Evolutionary conservation across 257 asterid species (phyloP), one percentile per base, ranked within the genome.

Genomic region (Solanum ossicruentum): DNA sequence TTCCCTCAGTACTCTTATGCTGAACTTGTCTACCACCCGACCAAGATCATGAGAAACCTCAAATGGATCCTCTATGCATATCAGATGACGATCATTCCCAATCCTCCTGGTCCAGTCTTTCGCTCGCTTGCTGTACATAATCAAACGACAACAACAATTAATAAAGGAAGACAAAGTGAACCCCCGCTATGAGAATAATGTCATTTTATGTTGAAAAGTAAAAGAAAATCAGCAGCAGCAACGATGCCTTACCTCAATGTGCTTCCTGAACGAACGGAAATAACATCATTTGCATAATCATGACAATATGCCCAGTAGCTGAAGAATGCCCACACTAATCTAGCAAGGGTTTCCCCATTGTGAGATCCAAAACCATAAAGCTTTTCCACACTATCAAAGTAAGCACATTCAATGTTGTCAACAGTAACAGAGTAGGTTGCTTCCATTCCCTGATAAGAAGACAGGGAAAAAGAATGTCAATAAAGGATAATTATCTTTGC

Each of bases 11-110:
- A 96, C 99, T 93, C 91, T 90, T 28, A 96, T 93, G 90, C 97
- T 94, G 51, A 39, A 85, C 90, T 89, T 95, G 90, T 96, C 99
- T 15, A 96, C 99, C 84, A 96, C 98, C 86, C 98, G 86, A 54
- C 99, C 99, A 51, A 96, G 99, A 88, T 96, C 98, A 86, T 96
- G 99, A 23, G 97, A 89, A 49, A 87, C 65, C 89, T 93, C 99
- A 32, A 96, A 96, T 1, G 98, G 99, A 89, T 96, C 99, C 90
- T 96, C 99, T 16, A 96, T 95, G 93, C 99, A 96, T 91, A 96
- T 96, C 92, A 96, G 86, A 86, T 95, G 99, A 0, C 99, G 93
- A 81, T 96, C 98, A 52, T 95, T 96, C 20, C 99, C 99, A 21
- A 96, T 89, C 89, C 99, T 95, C 86, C 93, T 90, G 0, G 98